A percentile compares a stretch with the other conserved stretches of the same genome.
These are phyloP conservation scores for Graphilbum fragrans DNA, from an alignment of 2,329 filamentous ascomycete genomes.

Conservation along the genomic window DNA sequence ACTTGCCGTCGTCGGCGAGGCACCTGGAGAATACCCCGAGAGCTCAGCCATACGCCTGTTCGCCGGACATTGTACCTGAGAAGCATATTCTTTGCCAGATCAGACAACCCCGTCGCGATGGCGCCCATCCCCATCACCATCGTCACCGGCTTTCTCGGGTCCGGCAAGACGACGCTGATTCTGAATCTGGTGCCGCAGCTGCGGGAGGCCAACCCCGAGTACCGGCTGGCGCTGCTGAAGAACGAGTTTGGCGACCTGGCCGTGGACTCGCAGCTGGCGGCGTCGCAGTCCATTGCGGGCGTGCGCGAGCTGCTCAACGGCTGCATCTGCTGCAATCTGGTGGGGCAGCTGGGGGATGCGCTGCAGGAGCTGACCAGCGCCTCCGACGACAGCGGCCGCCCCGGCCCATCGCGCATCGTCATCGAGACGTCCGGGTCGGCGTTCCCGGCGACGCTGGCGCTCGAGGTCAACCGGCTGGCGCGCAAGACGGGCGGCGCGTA, in stretches of 20 bases:
- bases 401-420: conserved; percentile 68
- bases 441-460: conserved; percentile 77
- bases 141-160: conserved; percentile 89
- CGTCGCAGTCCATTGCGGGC: conserved; percentile 70
- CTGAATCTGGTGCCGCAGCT: conserved; percentile 91
- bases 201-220: conserved; percentile 53
- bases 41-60: too few relatives aligned
- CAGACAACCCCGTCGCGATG: conserved; percentile 25
- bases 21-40: too few relatives aligned
- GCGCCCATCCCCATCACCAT: conserved; percentile 81
- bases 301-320: conserved; percentile 91
- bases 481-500: conserved; percentile 56
- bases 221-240: conserved; percentile 89
- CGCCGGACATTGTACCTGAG: too few relatives aligned
- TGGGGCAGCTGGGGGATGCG: conserved; percentile 76
- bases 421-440: conserved; percentile 88
- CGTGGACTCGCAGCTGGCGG: conserved; percentile 83
- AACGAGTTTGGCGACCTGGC: conserved; percentile 97
- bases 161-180: conserved; percentile 91
- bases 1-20: too few relatives aligned
- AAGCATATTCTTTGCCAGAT: too few relatives aligned
- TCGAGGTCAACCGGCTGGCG: conserved; percentile 75
- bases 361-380: conserved; percentile 57
- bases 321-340: conserved; percentile 97
- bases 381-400: background rate